phyloP scores from a whole-genome alignment of 176 grass and related monocot species.

The Rhynchospora breviuscula region DNA sequence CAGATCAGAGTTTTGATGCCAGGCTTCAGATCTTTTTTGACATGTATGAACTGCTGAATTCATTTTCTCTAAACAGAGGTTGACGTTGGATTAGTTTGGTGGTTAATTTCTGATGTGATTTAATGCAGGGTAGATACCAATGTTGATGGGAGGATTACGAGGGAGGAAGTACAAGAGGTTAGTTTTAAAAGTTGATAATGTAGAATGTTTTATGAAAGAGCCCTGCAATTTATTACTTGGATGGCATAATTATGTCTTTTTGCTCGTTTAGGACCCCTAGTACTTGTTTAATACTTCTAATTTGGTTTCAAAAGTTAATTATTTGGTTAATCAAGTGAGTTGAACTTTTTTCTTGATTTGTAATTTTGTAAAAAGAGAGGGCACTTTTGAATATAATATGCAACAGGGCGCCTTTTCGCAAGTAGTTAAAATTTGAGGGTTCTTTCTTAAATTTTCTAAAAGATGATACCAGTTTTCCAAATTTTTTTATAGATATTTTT shows the following conservation, averaged over 20 bases:
- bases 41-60: slow-evolving; percentile 47
- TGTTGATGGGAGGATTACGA: slow-evolving; percentile 97
- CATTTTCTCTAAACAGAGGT: slow-evolving; percentile 7
- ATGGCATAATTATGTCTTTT: neutral
- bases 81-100: slow-evolving; percentile 24
- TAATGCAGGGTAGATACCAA: slow-evolving; percentile 97
- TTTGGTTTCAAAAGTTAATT: neutral
- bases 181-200: slow-evolving; percentile 24
- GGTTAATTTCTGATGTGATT: slow-evolving; percentile 23
- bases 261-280: neutral
- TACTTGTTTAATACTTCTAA: neutral
- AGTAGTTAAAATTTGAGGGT: neutral
- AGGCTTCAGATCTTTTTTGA: slow-evolving; percentile 99
- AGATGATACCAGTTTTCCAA: no score
- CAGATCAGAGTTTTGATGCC: slow-evolving; percentile 99
- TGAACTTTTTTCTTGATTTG: neutral
- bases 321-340: neutral
- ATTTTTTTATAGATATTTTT: no score
- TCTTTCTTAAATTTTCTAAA: neutral
- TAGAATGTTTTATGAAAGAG: neutral
- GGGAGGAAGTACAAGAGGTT: slow-evolving; percentile 99
- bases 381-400: neutral
- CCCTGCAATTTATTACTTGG: neutral
- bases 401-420: neutral
- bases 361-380: neutral